A percentile compares a stretch with the other conserved stretches of the same genome.
Conservation (phyloP, 2,329 filamentous ascomycete genomes). For the Epicoccum nigrum region DNA sequence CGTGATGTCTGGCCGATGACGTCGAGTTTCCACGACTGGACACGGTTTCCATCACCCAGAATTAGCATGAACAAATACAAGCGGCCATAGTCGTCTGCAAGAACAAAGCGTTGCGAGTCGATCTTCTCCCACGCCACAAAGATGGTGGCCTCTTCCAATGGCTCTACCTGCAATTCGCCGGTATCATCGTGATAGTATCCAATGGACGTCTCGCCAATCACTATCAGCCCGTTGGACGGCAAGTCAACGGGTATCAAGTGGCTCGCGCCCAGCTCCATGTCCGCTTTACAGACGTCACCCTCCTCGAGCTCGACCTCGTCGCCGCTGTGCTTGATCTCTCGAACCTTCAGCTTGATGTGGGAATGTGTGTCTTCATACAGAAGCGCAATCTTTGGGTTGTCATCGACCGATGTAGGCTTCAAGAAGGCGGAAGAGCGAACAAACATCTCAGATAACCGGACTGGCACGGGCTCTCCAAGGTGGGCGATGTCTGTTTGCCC, state of each 20-base stretch:
- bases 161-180: conserved; percentile 68
- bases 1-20: conserved; percentile 73
- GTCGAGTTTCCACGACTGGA: conserved; percentile 74
- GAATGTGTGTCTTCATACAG: conserved; percentile 69
- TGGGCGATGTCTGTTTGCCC: conserved; percentile 58
- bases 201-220: conserved; percentile 69
- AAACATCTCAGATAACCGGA: conserved; percentile 69
- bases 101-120: conserved; percentile 80
- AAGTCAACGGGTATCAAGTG: conserved; percentile 66
- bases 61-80: conserved; percentile 84
- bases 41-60: conserved; percentile 66
- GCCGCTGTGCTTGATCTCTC: conserved; percentile 59
- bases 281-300: conserved; percentile 57
- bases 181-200: conserved; percentile 83
- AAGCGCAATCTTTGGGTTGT: conserved; percentile 66
- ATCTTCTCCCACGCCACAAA: conserved; percentile 92
- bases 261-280: conserved; percentile 65
- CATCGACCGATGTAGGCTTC: conserved; percentile 57
- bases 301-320: conserved; percentile 62
- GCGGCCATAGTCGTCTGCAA: conserved; percentile 89
- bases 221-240: conserved; percentile 58
- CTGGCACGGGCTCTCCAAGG: conserved; percentile 66
- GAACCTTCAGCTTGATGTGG: conserved; percentile 60
- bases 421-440: conserved; percentile 71
- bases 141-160: conserved; percentile 75